Evolutionary conservation across 352 stramenopile genomes (phyloP), one percentile per base, ranked within the genome.

Genomic region (Thalassiosira gravida): DNA sequence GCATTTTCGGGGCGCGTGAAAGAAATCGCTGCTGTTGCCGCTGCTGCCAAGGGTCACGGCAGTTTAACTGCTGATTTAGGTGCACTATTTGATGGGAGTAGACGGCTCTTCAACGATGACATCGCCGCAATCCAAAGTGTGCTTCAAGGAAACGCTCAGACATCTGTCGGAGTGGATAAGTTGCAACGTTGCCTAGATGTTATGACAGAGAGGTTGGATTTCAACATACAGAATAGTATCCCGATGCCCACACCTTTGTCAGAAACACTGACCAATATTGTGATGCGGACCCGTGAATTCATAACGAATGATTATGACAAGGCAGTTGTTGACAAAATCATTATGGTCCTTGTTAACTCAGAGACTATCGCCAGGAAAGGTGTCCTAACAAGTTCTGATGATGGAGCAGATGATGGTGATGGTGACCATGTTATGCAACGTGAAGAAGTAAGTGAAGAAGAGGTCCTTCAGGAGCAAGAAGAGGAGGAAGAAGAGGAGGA

Each of bases 171-270:
- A 53, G 82, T 95, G 32, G 85, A 90, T 29, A 91, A 89, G 56
- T 74, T 95, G 24, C 89, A 94, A 47, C 84, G 88, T 37, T 92
- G 90, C 49, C 76, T 97, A 11, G 94, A 97, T 78, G 90, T 96
- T 24, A 95, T 97, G 74, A 90, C 90, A 13, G 94, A 97, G 72
- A 80, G 93, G 53, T 85, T 97, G 35, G 94, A 97, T 81, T 96
- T 96, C 66, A 95, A 91, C 20, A 90, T 97, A 20, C 90, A 92
- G 35, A 97, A 96, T 75, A 94, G 82, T 42, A 94, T 96, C 66
- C 93, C 93, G 7, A 74, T 90, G 11, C 83, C 86, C 47, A 83
- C 88, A 11, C 87, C 87, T n/a, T 83, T 96, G 6, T 94, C 89
- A 22, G 92, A 95, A 56, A 95, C 90, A 24, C 78, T 97, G 2